Percentiles rank a stretch among this genome's conserved stretches.
These are phyloP conservation scores for Kodamaea derodonti DNA, from an alignment of 1,139 yeast species.

Conservation along the genomic window DNA sequence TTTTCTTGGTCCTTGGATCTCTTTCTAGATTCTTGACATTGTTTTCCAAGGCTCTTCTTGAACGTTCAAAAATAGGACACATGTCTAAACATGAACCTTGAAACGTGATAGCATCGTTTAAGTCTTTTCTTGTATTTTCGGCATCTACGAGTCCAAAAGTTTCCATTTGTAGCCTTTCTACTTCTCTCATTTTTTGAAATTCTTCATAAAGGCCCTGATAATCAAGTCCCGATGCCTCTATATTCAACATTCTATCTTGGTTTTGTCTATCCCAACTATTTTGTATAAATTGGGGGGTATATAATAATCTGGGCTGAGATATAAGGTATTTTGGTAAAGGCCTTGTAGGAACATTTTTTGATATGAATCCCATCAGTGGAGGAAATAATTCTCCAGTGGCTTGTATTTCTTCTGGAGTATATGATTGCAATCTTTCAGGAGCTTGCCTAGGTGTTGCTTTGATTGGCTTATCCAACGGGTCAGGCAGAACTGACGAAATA, in stretches of 20 bases:
- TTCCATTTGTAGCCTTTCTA: slow-evolving; percentile 81
- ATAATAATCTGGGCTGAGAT: slow-evolving; percentile 35
- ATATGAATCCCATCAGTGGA: slow-evolving; percentile 27
- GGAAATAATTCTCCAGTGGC: slow-evolving; percentile 32
- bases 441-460: slow-evolving; percentile 22
- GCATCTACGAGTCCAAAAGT: slow-evolving; percentile 79
- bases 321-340: slow-evolving; percentile 36
- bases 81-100: slow-evolving; percentile 87
- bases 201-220: slow-evolving; percentile 45
- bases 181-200: slow-evolving; percentile 70
- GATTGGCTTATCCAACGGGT: slow-evolving; percentile 18
- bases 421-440: slow-evolving; percentile 20
- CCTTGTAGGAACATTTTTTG: slow-evolving; percentile 15
- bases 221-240: slow-evolving; percentile 37
- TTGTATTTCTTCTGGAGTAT: slow-evolving; percentile 18
- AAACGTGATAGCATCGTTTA: slow-evolving; percentile 83
- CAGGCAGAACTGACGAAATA: slow-evolving; percentile 2
- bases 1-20: slow-evolving; percentile 59
- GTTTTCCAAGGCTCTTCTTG: slow-evolving; percentile 82
- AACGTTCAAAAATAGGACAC: slow-evolving; percentile 94
- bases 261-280: slow-evolving; percentile 41
- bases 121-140: slow-evolving; percentile 75
- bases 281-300: slow-evolving; percentile 32
- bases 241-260: slow-evolving; percentile 35
- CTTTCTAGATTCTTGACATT: slow-evolving; percentile 79